Evolutionary conservation across 1,284 basidiomycete genomes (phyloP), one percentile per base, ranked within the genome.

Genomic region (Irpex sp.): DNA sequence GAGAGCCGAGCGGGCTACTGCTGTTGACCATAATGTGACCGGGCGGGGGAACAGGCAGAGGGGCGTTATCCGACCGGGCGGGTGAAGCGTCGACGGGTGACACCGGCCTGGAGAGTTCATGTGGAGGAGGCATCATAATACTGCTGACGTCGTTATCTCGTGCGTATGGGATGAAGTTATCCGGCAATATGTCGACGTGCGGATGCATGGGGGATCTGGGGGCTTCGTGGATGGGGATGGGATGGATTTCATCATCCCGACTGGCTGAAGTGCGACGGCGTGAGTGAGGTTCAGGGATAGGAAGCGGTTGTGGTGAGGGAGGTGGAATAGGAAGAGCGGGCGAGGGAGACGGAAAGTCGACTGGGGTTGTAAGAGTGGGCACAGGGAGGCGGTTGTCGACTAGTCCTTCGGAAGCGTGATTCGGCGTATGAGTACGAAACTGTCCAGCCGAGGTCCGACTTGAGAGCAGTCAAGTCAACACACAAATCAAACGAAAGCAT

Each of bases 151-250:
- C 63, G 37, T 67, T 64, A 31, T 69, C 65, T 57, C 75, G 70
- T 4, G 74, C 74, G 50, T 67, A 71, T 0, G 79, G 81, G n/a
- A 82, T 80, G 74, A 72, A 81, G 54, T 71, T 71, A 37, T 82
- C 80, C 0, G 75, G 74, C 0, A 71, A 75, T 17, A 70, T 60
- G 11, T 66, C 67, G 21, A 72, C 61, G 0, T 64, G 66, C n/a
- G 67, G 69, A 46, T 68, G 74, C 15, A 47, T 35, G 4, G 67
- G 69, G 0, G 74, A 72, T 1, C 70, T 69, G 0, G 66, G 63
- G 5, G 66, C 63, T 11, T 72, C 67, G 31, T 69, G 71, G 43
- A 78, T 72, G 0, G 75, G 76, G 49, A 77, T 74, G 2, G 79
- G 79, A 2, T 63, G 56, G 15, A 69, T 66, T 13, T 66, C 63